Percentiles rank a stretch among this genome's conserved stretches.
phyloP scores from a whole-genome alignment of 2,329 filamentous ascomycete species.

The Monilinia fructicola region DNA sequence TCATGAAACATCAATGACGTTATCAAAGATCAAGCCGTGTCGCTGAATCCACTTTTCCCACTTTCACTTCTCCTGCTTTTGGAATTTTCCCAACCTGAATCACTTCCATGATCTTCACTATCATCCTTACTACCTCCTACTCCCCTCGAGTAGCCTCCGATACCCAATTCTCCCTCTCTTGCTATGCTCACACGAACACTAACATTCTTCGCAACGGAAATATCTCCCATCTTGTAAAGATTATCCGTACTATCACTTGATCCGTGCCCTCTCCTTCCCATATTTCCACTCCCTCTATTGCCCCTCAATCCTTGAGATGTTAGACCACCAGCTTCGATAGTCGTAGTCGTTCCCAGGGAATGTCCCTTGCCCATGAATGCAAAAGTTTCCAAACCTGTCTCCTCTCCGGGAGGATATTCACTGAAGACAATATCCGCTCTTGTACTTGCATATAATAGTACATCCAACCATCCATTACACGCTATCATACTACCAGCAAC shows the following conservation, averaged over 20 bases:
- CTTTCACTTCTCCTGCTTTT: slow-evolving; percentile 14
- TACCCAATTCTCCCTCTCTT: neutral
- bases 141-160: neutral
- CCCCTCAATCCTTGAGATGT: slow-evolving; percentile 20
- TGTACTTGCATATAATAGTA: slow-evolving; percentile 53
- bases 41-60: slow-evolving; percentile 19
- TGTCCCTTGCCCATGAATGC: slow-evolving; percentile 39
- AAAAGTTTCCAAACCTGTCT: slow-evolving; percentile 54
- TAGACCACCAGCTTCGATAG: slow-evolving; percentile 25
- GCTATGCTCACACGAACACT: slow-evolving; percentile 28
- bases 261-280: slow-evolving; percentile 5
- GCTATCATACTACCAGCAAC: slow-evolving; percentile 60
- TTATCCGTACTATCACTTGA: slow-evolving; percentile 30
- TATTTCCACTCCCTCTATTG: slow-evolving; percentile 5
- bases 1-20: slow-evolving; percentile 12
- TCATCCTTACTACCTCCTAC: slow-evolving; percentile 2
- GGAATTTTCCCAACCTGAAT: slow-evolving; percentile 14
- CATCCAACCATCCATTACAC: slow-evolving; percentile 56
- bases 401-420: slow-evolving; percentile 44
- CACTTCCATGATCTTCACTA: slow-evolving; percentile 15
- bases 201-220: slow-evolving; percentile 34
- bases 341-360: slow-evolving; percentile 26
- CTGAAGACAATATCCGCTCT: slow-evolving; percentile 54
- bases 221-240: slow-evolving; percentile 33
- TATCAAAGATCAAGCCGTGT: slow-evolving; percentile 10